Conservation (phyloP, 1,284 basidiomycete genomes). For the Ganoderma boninense region DNA sequence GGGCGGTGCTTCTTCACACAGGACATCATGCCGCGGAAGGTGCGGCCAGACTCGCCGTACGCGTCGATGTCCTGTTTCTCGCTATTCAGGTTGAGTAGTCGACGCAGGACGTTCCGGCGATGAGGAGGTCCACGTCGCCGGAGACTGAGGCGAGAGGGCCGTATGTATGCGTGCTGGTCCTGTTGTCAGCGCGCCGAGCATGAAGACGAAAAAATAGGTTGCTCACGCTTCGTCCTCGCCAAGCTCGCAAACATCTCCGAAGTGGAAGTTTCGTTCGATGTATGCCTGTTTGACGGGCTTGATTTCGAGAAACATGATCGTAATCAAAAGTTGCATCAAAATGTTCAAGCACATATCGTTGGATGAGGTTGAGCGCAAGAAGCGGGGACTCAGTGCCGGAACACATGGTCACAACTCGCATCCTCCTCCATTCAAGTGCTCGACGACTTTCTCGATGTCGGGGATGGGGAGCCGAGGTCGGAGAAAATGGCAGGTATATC, state of each 20-base stretch:
- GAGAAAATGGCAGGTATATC: slow-evolving; percentile 87
- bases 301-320: slow-evolving; percentile 95
- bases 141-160: slow-evolving; percentile 88
- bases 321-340: slow-evolving; percentile 73
- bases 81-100: slow-evolving; percentile 97
- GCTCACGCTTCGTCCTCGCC: slow-evolving; percentile 80
- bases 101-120: slow-evolving; percentile 96
- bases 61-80: slow-evolving; percentile 90
- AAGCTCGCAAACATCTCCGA: slow-evolving; percentile 94
- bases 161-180: slow-evolving; percentile 85
- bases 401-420: slow-evolving; percentile 97
- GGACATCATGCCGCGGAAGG: slow-evolving; percentile 91
- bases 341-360: slow-evolving; percentile 76
- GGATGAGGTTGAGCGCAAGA: slow-evolving; percentile 88
- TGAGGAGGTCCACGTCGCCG: slow-evolving; percentile 88
- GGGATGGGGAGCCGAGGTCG: slow-evolving; percentile 82
- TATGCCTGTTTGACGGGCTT: slow-evolving; percentile 99
- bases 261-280: slow-evolving; percentile 95
- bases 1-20: slow-evolving; percentile 92
- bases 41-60: slow-evolving; percentile 90
- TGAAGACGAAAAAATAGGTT: neutral
- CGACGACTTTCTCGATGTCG: slow-evolving; percentile 72
- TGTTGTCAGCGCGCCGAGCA: slow-evolving; percentile 17
- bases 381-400: slow-evolving; percentile 96
- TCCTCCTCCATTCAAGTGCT: slow-evolving; percentile 82